Evolutionary conservation across 2,329 filamentous ascomycete species (phyloP).

Genomic region (Helotiales sp.): DNA sequence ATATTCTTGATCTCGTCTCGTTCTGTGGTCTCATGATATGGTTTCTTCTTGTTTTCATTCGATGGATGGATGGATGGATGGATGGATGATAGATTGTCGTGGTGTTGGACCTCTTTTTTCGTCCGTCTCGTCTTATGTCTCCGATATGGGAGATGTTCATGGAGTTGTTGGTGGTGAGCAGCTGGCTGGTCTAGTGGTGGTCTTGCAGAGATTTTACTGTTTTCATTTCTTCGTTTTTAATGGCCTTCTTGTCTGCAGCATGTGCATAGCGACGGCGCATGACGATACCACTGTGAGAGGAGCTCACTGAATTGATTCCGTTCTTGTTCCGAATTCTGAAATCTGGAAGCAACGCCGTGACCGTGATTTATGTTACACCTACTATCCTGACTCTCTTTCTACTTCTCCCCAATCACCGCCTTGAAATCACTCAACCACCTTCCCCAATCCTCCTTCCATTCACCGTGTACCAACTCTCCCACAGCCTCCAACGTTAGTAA

Average conservation of each 20-base stretch:
- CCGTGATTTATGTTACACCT: not conserved
- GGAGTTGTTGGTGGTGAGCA: not conserved
- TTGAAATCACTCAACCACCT: slow-evolving; percentile 50
- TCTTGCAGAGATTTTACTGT: not conserved
- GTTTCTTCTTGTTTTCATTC: too few relatives aligned
- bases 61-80: too few relatives aligned
- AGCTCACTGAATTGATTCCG: not conserved
- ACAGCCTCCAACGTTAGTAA: slow-evolving; percentile 44
- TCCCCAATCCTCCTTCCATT: slow-evolving; percentile 50
- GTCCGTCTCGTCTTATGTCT: not conserved
- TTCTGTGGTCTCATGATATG: too few relatives aligned
- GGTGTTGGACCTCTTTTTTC: too few relatives aligned
- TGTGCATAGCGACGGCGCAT: not conserved
- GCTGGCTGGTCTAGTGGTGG: not conserved
- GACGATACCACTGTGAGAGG: slow-evolving; percentile 3
- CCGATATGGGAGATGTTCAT: too few relatives aligned
- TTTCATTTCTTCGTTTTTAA: not conserved
- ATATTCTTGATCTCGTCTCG: not conserved
- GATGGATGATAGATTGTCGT: too few relatives aligned
- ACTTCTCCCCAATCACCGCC: slow-evolving; percentile 15
- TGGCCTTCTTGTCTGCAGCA: not conserved
- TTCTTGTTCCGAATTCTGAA: not conserved
- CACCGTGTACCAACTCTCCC: slow-evolving; percentile 42
- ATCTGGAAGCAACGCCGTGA: not conserved
- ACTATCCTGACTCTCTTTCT: too few relatives aligned